Conservation (phyloP, 2,329 filamentous ascomycete genomes). For the Scedosporium minutisporum region DNA sequence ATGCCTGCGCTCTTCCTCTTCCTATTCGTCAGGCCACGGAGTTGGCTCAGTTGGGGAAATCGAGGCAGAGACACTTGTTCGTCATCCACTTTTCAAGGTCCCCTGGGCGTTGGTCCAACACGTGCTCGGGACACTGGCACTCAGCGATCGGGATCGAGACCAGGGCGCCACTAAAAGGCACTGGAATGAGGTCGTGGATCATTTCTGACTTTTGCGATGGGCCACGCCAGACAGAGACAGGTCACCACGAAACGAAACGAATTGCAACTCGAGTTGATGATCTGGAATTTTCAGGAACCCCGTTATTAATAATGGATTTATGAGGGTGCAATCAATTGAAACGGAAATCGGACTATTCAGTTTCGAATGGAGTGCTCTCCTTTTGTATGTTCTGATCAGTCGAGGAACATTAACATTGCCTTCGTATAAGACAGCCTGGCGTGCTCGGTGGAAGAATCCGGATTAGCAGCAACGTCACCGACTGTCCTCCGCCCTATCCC, state of each 20-base stretch:
- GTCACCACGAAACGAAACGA: no score
- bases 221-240: neutral
- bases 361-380: neutral
- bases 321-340: no score
- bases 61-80: neutral
- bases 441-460: conserved; percentile 1
- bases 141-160: neutral
- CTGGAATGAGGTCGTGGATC: neutral
- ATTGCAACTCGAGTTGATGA: no score
- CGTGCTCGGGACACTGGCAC: conserved; percentile 1
- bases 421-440: neutral
- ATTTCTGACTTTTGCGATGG: neutral
- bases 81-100: neutral
- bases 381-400: no score
- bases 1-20: neutral
- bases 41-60: neutral
- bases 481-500: neutral
- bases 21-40: neutral
- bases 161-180: neutral
- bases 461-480: conserved; percentile 1
- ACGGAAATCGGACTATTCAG: no score
- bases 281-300: no score
- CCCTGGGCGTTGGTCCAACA: neutral
- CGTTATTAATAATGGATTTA: no score
- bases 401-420: neutral